Evolutionary conservation across 2,329 filamentous ascomycete genomes (phyloP).

Genomic region (Metarhizium album): DNA sequence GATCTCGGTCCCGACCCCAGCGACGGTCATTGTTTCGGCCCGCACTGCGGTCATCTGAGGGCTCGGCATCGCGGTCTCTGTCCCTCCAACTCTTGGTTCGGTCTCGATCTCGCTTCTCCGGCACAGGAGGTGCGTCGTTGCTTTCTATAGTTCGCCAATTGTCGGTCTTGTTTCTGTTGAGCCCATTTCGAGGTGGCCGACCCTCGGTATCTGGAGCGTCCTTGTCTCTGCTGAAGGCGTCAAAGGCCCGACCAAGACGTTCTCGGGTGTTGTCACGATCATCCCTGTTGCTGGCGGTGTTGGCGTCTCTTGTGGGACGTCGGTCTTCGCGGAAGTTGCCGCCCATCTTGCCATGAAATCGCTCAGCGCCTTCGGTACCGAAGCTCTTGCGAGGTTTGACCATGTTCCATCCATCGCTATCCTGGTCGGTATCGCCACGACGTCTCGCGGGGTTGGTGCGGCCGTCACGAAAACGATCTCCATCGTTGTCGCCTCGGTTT

Average conservation of each 20-base stretch:
- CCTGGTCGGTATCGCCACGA: conserved; percentile 45
- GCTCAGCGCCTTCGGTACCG: conserved; percentile 59
- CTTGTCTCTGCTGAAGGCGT: conserved; percentile 37
- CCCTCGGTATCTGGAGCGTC: conserved; percentile 43
- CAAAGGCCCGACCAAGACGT: conserved; percentile 36
- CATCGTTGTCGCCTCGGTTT: conserved; percentile 38
- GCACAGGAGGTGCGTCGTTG: conserved; percentile 17
- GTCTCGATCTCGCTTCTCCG: conserved; percentile 41
- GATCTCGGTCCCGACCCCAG: conserved; percentile 48
- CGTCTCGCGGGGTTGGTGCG: conserved; percentile 38
- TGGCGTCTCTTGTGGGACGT: conserved; percentile 34
- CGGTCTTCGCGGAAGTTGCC: conserved; percentile 33
- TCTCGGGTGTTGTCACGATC: conserved; percentile 43
- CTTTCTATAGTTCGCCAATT: conserved; percentile 61
- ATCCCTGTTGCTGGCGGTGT: conserved; percentile 30
- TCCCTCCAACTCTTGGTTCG: conserved; percentile 52
- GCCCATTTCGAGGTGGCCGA: conserved; percentile 51
- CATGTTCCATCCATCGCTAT: conserved; percentile 63
- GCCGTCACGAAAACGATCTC: conserved; percentile 38
- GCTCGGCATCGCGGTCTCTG: conserved; percentile 31
- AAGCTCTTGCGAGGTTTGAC: conserved; percentile 67
- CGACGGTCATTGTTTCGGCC: conserved; percentile 36
- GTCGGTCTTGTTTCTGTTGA: conserved; percentile 54
- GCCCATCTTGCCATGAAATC: conserved; percentile 57
- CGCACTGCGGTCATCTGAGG: conserved; percentile 45